Evolutionary conservation across 805 yeast species (phyloP), one percentile per base, ranked within the genome.

Genomic region (Wickerhamiella brachini): DNA sequence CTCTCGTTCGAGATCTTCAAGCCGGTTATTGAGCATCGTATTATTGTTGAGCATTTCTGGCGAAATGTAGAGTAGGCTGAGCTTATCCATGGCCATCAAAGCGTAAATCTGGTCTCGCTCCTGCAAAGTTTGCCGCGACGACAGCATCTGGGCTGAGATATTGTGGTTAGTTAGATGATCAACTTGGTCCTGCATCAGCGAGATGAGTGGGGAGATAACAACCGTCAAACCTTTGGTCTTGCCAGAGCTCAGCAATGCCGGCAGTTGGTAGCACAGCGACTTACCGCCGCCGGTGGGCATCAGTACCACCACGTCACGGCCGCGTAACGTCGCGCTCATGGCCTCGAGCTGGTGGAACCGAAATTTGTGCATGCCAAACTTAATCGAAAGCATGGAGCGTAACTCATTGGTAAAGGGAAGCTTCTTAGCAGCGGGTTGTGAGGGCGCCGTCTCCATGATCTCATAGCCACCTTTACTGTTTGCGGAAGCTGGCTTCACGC

Each of bases 251-350:
- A 90, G 80, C 44, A 93, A 71, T 0, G 98, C 96, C 0, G 98
- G 97, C 38, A 93, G 71, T 66, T 93, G 98, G 66, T 89, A 93
- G 64, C 98, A 93, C 29, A 93, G 68, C 0, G 97, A 89, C 63
- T 93, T 93, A 48, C 98, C 98, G 48, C 98, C 98, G 39, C 98
- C 98, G 0, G 98, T 93, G 0, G 98, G 98, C 95, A 93, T 90
- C 59, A 93, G 71, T 1, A 93, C 97, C 68, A 93, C 87, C 0
- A 85, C 95, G 65, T 93, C 98, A 44, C 76, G 74, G 1, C 96
- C 95, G 5, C 49, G 81, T 61, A 29, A 85, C 2, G 75, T 81
- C 1, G 95, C 81, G 59, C 82, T 79, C 5, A 93, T 77, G 0
- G 97, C 97, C 50, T 86, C 93, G 38, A 83, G 67, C 62, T 93